Evolutionary conservation across 176 grass and related monocot species (phyloP).

Genomic region (Rhynchospora tenuis): DNA sequence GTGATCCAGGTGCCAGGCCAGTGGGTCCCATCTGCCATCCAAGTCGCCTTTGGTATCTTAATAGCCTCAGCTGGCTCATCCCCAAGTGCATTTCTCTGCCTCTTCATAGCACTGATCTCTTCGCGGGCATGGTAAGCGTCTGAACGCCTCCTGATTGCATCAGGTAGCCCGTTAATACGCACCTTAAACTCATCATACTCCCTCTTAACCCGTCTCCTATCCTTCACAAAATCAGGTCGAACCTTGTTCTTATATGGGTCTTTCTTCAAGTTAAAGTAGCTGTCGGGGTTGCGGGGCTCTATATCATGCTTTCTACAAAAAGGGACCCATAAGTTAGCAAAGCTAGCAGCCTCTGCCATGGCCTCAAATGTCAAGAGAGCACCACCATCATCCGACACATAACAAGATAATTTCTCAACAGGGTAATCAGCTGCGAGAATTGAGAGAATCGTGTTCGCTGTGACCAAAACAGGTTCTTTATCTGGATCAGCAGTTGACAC

Average conservation of each 20-base stretch:
- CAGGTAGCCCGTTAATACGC: constrained; percentile 64
- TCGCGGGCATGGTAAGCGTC: constrained; percentile 95
- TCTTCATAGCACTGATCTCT: constrained; percentile 95
- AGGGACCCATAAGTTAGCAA: constrained; percentile 90
- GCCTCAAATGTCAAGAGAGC: constrained; percentile 93
- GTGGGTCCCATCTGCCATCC: constrained; percentile 97
- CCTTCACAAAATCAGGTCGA: constrained; percentile 83
- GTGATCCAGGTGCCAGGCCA: constrained; percentile 96
- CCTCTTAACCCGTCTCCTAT: constrained; percentile 81
- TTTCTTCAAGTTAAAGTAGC: constrained; percentile 88
- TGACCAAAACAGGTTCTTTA: constrained; percentile 85
- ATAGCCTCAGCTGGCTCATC: constrained; percentile 58
- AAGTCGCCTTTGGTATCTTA: constrained; percentile 92
- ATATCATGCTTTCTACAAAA: constrained; percentile 89
- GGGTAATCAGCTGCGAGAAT: constrained; percentile 97
- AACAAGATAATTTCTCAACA: constrained; percentile 92
- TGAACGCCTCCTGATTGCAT: constrained; percentile 74
- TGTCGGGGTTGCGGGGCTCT: constrained; percentile 89
- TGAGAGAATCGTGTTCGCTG: constrained; percentile 89
- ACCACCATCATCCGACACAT: constrained; percentile 93
- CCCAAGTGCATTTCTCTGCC: constrained; percentile 57
- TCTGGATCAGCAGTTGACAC: constrained; percentile 97
- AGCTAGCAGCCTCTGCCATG: constrained; percentile 98
- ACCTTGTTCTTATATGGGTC: constrained; percentile 96
- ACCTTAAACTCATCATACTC: constrained; percentile 99